Conservation (phyloP, 371 early-diverging fungal genomes). For the Mucor velutinosus region DNA sequence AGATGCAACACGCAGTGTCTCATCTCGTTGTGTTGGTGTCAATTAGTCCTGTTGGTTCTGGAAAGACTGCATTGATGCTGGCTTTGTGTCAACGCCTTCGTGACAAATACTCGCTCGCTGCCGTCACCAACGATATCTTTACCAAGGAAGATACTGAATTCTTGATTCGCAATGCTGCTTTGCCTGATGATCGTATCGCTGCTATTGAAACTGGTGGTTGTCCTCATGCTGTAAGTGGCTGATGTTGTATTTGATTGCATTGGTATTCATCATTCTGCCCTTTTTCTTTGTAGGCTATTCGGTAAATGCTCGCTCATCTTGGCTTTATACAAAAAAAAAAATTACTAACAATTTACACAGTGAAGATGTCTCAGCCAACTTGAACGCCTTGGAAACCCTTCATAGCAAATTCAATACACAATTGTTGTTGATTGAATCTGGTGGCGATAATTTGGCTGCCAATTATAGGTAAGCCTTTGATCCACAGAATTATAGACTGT, state of each 20-base stretch:
- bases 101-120: conserved; percentile 78
- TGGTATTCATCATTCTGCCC: neutral
- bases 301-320: conserved; percentile 27
- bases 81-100: conserved; percentile 84
- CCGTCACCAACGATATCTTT: conserved; percentile 88
- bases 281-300: conserved; percentile 43
- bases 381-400: conserved; percentile 87
- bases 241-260: neutral
- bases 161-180: conserved; percentile 82
- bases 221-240: conserved; percentile 81
- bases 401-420: conserved; percentile 84
- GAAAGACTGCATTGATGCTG: conserved; percentile 94
- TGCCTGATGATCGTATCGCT: conserved; percentile 82
- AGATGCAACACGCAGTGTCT: neutral
- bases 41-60: conserved; percentile 87
- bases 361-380: conserved; percentile 94
- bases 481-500: neutral
- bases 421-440: conserved; percentile 87
- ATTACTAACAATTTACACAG: conserved; percentile 34
- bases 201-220: conserved; percentile 96
- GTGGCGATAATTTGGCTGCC: conserved; percentile 93
- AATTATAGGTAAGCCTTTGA: conserved; percentile 68
- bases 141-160: conserved; percentile 94
- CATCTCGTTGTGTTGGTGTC: no score
- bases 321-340: neutral